These are phyloP conservation scores for Cephalotrichum gorgonifer DNA, from an alignment of 2,329 filamentous ascomycete species.

Conservation along the genomic window DNA sequence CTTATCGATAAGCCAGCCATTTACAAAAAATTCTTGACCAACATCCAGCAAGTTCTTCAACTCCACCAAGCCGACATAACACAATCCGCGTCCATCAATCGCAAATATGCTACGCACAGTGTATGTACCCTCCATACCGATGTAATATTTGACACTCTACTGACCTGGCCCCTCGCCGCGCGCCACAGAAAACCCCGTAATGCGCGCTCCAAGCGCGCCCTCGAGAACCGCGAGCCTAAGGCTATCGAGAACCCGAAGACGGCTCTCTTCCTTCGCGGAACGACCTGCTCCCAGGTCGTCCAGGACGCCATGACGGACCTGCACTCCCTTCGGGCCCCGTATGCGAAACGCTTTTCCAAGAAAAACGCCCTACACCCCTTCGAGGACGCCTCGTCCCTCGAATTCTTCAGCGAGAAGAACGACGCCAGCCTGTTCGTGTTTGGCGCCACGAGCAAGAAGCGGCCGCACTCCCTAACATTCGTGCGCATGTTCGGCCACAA, in stretches of 20 bases:
- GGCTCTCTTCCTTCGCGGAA: conserved; percentile 81
- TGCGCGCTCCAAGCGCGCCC: conserved; percentile 86
- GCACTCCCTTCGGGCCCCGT: conserved; percentile 71
- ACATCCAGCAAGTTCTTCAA: not conserved
- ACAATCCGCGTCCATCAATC: not conserved
- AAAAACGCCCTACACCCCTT: conserved; percentile 96
- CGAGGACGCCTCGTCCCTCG: conserved; percentile 75
- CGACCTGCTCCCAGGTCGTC: conserved; percentile 70
- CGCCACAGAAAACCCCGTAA: conserved; percentile 46
- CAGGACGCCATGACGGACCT: conserved; percentile 81
- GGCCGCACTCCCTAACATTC: conserved; percentile 82
- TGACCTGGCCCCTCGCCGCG: not conserved
- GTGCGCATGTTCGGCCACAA: conserved; percentile 76
- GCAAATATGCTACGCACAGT: conserved; percentile 5
- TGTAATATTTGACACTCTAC: not conserved
- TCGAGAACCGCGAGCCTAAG: conserved; percentile 89
- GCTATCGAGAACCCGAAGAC: conserved; percentile 81
- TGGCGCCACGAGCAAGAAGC: conserved; percentile 81
- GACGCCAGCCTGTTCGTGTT: conserved; percentile 81
- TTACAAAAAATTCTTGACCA: conserved; percentile 1
- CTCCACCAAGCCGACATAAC: not conserved
- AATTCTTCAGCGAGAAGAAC: conserved; percentile 96
- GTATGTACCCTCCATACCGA: not conserved
- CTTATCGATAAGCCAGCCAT: conserved; percentile 4
- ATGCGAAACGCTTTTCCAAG: conserved; percentile 87